These are phyloP conservation scores for Pythium sukuiense DNA, from an alignment of 352 stramenopile genomes.

Conservation along the genomic window DNA sequence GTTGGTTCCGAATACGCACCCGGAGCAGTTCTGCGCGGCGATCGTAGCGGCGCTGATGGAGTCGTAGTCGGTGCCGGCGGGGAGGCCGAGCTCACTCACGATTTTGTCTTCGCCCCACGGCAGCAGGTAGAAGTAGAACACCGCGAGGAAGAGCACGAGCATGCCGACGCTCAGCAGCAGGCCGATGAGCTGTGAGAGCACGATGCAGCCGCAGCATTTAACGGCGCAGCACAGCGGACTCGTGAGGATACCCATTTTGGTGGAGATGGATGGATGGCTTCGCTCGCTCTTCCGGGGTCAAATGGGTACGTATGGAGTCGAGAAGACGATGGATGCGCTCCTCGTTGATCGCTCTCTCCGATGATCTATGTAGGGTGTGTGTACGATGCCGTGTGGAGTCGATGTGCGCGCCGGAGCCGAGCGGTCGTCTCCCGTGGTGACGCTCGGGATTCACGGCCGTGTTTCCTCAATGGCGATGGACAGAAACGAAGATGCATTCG, in stretches of 20 bases:
- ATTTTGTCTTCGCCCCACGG: constrained; percentile 82
- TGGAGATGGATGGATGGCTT: neutral
- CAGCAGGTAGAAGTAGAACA: constrained; percentile 72
- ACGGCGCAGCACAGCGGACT: constrained; percentile 49
- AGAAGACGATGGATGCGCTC: neutral
- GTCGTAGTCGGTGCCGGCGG: constrained; percentile 47
- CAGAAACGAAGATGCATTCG: neutral
- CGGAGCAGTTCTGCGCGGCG: constrained; percentile 70
- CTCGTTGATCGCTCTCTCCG: neutral
- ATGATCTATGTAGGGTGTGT: neutral
- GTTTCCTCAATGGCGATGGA: constrained; percentile 18
- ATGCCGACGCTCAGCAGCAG: constrained; percentile 56
- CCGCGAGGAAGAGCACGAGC: constrained; percentile 49
- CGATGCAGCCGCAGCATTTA: constrained; percentile 80
- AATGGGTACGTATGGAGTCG: neutral
- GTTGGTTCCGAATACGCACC: constrained; percentile 84
- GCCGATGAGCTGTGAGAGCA: constrained; percentile 65
- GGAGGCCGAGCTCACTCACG: constrained; percentile 46
- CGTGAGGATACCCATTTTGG: constrained; percentile 34
- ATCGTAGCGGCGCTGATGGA: constrained; percentile 51
- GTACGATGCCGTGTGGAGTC: neutral
- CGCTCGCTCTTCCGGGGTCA: neutral
- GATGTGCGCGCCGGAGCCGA: neutral
- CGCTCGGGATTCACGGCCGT: neutral
- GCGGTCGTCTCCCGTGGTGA: neutral